Conservation (phyloP, 225 moss, liverwort and hornwort species). For the Neckera pumila region DNA sequence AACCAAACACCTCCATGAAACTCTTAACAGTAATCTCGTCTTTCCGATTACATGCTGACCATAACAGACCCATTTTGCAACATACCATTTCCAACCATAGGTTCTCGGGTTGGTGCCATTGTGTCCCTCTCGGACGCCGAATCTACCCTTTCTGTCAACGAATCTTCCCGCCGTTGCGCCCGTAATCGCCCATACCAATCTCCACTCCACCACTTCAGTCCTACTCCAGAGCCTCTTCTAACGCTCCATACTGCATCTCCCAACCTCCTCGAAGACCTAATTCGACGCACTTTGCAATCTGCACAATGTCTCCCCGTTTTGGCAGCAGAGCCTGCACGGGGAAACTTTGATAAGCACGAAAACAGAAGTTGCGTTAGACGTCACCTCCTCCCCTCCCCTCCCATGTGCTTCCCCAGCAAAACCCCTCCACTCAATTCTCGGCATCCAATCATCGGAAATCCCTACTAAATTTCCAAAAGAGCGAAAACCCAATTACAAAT, state of each 20-base stretch:
- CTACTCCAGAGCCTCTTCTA: background rate
- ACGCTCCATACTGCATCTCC: background rate
- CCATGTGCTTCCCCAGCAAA: background rate
- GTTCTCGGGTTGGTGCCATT: conserved; percentile 13
- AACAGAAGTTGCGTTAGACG: conserved; percentile 28
- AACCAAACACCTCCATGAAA: background rate
- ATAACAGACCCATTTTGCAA: background rate
- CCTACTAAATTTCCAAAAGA: background rate
- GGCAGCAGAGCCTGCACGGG: conserved; percentile 23
- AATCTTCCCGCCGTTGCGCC: conserved; percentile 20
- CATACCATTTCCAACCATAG: conserved; percentile 16
- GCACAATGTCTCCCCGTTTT: conserved; percentile 17
- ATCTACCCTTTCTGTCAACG: conserved; percentile 10
- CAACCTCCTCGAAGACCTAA: conserved; percentile 2
- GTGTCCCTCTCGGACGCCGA: background rate
- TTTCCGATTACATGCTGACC: background rate
- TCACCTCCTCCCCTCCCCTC: background rate
- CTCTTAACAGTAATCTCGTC: background rate
- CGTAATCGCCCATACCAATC: background rate
- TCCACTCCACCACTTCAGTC: background rate
- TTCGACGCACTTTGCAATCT: background rate
- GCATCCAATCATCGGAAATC: background rate
- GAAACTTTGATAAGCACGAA: conserved; percentile 31
- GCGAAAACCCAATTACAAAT: background rate
- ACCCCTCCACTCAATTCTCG: background rate